Evolutionary conservation across 2,329 filamentous ascomycete genomes (phyloP).

Genomic region (Botryotinia globosa): DNA sequence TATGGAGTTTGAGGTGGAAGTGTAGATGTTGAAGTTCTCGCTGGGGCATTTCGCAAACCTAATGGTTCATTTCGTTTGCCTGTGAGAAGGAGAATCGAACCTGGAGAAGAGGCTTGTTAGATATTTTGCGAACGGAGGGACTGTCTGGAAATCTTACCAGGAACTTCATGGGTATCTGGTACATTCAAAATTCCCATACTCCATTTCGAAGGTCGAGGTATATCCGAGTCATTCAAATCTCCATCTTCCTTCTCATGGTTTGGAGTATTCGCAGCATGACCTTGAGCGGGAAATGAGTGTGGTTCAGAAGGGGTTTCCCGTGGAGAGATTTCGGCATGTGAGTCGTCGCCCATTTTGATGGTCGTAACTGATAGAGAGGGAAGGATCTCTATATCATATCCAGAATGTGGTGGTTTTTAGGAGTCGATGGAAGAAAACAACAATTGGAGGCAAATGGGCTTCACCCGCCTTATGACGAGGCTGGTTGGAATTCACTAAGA

Average conservation of each 20-base stretch:
- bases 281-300: slow-evolving; percentile 31
- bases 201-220: slow-evolving; percentile 46
- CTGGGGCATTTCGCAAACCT: slow-evolving; percentile 39
- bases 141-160: slow-evolving; percentile 54
- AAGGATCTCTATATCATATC: slow-evolving; percentile 7
- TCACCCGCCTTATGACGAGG: slow-evolving; percentile 10
- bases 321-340: not conserved
- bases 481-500: not conserved
- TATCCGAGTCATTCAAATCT: slow-evolving; percentile 20
- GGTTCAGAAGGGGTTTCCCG: slow-evolving; percentile 12
- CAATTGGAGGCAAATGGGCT: not conserved
- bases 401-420: not conserved
- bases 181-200: slow-evolving; percentile 82
- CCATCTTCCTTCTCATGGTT: slow-evolving; percentile 14
- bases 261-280: slow-evolving; percentile 23
- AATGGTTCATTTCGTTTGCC: slow-evolving; percentile 50
- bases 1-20: slow-evolving; percentile 27
- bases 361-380: not conserved
- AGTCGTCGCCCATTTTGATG: slow-evolving; percentile 6
- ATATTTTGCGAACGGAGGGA: no score
- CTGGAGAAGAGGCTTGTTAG: slow-evolving; percentile 38
- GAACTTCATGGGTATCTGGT: slow-evolving; percentile 77
- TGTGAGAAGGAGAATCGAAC: slow-evolving; percentile 57
- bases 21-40: slow-evolving; percentile 57
- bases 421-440: not conserved